phyloP scores from a whole-genome alignment of 176 grass and related monocot species.

The Oryza brachyantha region DNA sequence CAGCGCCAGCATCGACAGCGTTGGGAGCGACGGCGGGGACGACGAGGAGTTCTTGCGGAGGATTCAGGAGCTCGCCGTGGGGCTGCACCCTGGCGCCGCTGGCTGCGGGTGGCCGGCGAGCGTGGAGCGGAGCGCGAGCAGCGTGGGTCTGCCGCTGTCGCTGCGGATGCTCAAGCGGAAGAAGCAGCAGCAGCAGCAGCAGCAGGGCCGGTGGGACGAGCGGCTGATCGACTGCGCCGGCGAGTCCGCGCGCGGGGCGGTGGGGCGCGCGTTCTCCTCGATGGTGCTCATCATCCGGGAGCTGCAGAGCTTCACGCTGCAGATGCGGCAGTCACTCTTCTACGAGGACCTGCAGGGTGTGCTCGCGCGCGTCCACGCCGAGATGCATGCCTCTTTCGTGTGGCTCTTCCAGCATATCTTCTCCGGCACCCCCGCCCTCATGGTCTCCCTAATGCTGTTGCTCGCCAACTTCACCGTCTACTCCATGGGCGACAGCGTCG shows the following conservation, averaged over 20 bases:
- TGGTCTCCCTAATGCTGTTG: conserved; percentile 96
- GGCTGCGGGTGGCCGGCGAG: conserved; percentile 48
- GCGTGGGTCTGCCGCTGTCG: conserved; percentile 67
- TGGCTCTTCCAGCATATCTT: conserved; percentile 99
- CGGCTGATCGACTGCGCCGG: conserved; percentile 41
- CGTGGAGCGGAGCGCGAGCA: conserved; percentile 66
- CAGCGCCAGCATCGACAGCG: conserved; percentile 50
- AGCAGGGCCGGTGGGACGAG: conserved; percentile 43
- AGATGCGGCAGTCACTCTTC: conserved; percentile 59
- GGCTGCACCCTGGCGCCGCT: conserved; percentile 32
- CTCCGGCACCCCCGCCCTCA: conserved; percentile 76
- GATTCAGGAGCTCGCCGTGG: conserved; percentile 59
- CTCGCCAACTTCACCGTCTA: conserved; percentile 95
- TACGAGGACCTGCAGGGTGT: conserved; percentile 71
- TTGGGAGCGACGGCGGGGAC: conserved; percentile 46
- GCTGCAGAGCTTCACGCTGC: conserved; percentile 83
- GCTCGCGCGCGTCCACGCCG: conserved; percentile 54
- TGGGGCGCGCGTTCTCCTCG: conserved; percentile 82
- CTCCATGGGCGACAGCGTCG: conserved; percentile 58
- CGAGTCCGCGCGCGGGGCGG: conserved; percentile 52
- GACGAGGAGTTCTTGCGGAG: conserved; percentile 60
- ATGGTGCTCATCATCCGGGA: conserved; percentile 98
- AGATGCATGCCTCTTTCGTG: conserved; percentile 95
- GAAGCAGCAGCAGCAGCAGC: conserved; percentile 61
- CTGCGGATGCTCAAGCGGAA: conserved; percentile 79